Evolutionary conservation across 2,329 filamentous ascomycete species (phyloP).

Genomic region (Magnaporthiopsis rhizophila): DNA sequence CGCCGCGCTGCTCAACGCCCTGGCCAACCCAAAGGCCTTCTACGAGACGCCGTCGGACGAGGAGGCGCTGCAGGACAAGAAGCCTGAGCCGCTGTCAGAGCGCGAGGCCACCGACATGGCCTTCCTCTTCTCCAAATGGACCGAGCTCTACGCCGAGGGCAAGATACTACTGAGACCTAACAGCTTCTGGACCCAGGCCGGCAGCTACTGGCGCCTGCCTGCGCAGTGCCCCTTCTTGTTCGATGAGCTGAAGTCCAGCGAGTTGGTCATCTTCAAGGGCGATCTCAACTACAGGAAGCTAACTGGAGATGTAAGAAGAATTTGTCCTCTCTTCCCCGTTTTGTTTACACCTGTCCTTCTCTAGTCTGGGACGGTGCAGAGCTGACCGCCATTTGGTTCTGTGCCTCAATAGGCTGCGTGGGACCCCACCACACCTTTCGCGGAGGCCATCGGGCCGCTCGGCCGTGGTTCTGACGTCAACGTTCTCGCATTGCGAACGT

Average conservation of each 20-base stretch:
- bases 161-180: conserved; percentile 78
- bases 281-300: conserved; percentile 96
- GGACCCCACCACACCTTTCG: conserved; percentile 82
- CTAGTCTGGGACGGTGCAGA: background rate
- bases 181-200: conserved; percentile 81
- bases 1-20: conserved; percentile 66
- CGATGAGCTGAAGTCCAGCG: conserved; percentile 71
- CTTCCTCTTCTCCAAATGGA: conserved; percentile 81
- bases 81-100: conserved; percentile 54
- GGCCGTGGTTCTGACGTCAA: conserved; percentile 77
- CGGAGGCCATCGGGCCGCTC: conserved; percentile 75
- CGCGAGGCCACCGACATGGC: conserved; percentile 58
- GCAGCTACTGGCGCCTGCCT: conserved; percentile 84
- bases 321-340: background rate
- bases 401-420: conserved; percentile 53
- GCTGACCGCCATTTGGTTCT: background rate
- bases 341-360: background rate
- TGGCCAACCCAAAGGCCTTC: conserved; percentile 71
- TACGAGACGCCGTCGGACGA: conserved; percentile 71
- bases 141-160: conserved; percentile 69
- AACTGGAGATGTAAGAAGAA: conserved; percentile 65
- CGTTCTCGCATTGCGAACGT: conserved; percentile 79
- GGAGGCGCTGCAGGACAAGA: conserved; percentile 46
- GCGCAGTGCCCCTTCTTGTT: conserved; percentile 57
- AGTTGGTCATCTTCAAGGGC: conserved; percentile 93